Base-by-base conservation (phyloP, 176 grass and related monocot genomes). In the Phoenix dactylifera region DNA sequence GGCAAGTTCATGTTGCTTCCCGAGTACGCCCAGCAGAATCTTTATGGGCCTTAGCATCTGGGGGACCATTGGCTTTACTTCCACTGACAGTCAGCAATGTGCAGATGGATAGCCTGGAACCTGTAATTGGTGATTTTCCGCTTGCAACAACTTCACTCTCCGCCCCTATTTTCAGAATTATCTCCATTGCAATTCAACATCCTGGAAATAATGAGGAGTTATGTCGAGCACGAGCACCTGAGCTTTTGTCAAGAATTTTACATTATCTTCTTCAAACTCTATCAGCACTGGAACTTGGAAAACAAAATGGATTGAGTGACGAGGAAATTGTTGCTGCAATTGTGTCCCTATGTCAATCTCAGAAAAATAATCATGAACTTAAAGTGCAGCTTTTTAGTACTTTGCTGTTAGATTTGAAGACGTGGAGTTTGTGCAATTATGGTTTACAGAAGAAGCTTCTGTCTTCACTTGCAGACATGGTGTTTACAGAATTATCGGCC, bases 391-490 rank as follows among this genome's bases (percentile, higher is more conserved):
- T 97, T 71, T 97, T 97, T 56, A 85, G 75, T 15, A 90, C 78
- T 77, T 84, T 97, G 64, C 81, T 97, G 49, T 66, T 97, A 72
- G 80, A 97, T 75, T 74, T 97, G 68, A 97, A 97, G 75, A 71
- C 80, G 77, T 97, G 92, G 92, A 91, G 87, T 77, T 79, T 81
- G 54, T 97, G 92, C 59, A 85, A 82, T 72, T 97, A 97, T 29
- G 87, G 87, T 54, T 80, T 97, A 71, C 92, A 97, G 69, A 97
- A 97, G 75, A 91, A 97, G 73, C 92, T 97, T 88, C 81, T 97
- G 22, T 97, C 92, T 56, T 97, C 92, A 52, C 92, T 97, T 73
- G 81, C 92, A 67, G 92, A 97, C 73, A 97, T 97, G 92, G 73
- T 91, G 69, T 91, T 97, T 79, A 91, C 87, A 50, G 92, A 97